Evolutionary conservation across 805 yeast genomes (phyloP).

Genomic region (Teunomyces pallodes): DNA sequence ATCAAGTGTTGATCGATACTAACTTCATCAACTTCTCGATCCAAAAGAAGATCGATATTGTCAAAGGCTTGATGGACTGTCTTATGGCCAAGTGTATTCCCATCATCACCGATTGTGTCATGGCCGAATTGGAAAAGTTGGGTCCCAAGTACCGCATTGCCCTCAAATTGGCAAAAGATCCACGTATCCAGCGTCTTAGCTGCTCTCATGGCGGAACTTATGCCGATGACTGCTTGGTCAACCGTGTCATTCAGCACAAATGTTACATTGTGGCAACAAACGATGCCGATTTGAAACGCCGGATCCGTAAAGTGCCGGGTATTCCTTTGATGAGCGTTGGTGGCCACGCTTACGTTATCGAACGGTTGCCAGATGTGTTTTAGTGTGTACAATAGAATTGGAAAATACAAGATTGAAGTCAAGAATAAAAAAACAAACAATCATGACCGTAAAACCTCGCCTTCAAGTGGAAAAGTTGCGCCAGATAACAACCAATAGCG

Average conservation of each 20-base stretch:
- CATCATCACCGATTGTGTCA: slow-evolving; percentile 92
- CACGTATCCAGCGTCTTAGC: slow-evolving; percentile 79
- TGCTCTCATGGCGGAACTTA: slow-evolving; percentile 95
- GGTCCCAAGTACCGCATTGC: slow-evolving; percentile 96
- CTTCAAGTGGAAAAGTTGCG: background rate
- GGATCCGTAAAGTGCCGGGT: slow-evolving; percentile 95
- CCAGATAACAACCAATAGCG: background rate
- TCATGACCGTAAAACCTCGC: background rate
- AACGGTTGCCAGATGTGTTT: slow-evolving; percentile 92
- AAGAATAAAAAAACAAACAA: background rate
- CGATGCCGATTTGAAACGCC: slow-evolving; percentile 93
- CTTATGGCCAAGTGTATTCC: slow-evolving; percentile 94
- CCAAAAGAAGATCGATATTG: slow-evolving; percentile 90
- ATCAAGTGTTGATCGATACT: slow-evolving; percentile 93
- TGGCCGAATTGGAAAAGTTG: slow-evolving; percentile 95
- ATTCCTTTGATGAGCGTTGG: slow-evolving; percentile 97
- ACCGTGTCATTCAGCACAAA: slow-evolving; percentile 91
- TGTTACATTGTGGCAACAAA: slow-evolving; percentile 97
- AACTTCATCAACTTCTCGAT: slow-evolving; percentile 95
- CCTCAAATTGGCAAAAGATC: slow-evolving; percentile 86
- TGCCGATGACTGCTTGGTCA: slow-evolving; percentile 96
- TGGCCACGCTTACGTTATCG: slow-evolving; percentile 86
- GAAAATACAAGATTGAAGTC: background rate
- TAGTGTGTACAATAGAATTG: slow-evolving; percentile 18
- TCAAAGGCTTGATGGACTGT: slow-evolving; percentile 97